Evolutionary conservation across 2,329 filamentous ascomycete species (phyloP), one percentile per base, ranked within the genome.

Genomic region (Magnaporthiopsis poae): DNA sequence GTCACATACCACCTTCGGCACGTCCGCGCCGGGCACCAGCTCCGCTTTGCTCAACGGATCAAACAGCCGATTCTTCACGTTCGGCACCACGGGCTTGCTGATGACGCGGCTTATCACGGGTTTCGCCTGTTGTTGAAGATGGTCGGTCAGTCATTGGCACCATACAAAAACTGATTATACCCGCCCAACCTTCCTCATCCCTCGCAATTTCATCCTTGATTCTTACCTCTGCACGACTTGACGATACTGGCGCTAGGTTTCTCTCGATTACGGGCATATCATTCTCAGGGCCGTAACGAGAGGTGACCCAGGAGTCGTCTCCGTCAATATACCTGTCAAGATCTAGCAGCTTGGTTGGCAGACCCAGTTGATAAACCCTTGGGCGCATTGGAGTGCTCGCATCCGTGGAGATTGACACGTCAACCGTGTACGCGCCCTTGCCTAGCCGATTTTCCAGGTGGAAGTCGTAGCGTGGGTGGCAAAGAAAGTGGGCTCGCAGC

Each of bases 11-110:
- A 75, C 73, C 27, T 77, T 77, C 2, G 81, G 80, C 31, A 86
- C 75, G 31, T 79, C 75, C 1, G 81, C 77, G 2, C 82, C 83
- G 1, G 83, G 78, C 39, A 79, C 77, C 29, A 87, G 77, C 9
- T 75, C 76, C 11, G 80, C 79, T 71, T 85, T 86, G 75, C 82
- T 86, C 13, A 86, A 77, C 1, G 83, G 80, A 71, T 87, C 83
- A 68, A 81, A 87, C n/a, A 87, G 78, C 8, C 80, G 79, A 66
- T 84, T 82, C 33, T 78, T 80, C 11, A 79, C 83, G 5, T 79
- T 73, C 9, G 84, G 84, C 46, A 86, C 80, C 31, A 80, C 66
- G 66, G 70, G 61, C 65, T 27, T 52, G 39, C 52, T 65, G 8
- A 15, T 59, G 31, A 8, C 46, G 21, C 61, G 27, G 61, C 21